A percentile compares a stretch with the other conserved stretches of the same genome.
phyloP scores from a whole-genome alignment of 345 rosid genomes.

The Rubroshorea leprosula region DNA sequence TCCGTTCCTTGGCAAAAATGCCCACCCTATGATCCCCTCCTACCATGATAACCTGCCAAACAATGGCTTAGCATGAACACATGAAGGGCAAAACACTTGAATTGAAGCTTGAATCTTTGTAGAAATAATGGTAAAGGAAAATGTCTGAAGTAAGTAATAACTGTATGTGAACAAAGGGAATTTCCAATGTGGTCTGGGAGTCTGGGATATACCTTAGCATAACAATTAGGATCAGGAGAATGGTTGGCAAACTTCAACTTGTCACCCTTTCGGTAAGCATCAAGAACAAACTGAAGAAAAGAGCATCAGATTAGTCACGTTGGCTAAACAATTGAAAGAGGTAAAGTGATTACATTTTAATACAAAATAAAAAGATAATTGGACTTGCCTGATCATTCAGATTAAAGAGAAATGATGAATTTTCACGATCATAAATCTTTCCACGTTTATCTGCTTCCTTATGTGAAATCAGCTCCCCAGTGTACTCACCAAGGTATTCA shows the following conservation, averaged over 20 bases:
- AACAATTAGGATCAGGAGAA: constrained; percentile 96
- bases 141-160: too few relatives aligned
- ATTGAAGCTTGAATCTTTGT: background rate
- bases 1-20: constrained; percentile 92
- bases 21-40: constrained; percentile 97
- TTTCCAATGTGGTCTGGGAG: background rate
- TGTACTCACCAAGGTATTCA: constrained; percentile 96
- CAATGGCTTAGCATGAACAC: background rate
- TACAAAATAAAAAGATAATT: constrained; percentile 1
- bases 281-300: constrained; percentile 83
- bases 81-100: background rate
- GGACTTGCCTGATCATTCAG: constrained; percentile 85
- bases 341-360: background rate
- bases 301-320: constrained; percentile 7
- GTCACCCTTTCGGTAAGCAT: constrained; percentile 98
- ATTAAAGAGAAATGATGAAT: constrained; percentile 96
- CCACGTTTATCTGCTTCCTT: constrained; percentile 99
- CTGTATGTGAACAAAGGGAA: too few relatives aligned
- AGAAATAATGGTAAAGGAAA: background rate
- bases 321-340: background rate
- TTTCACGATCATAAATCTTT: constrained; percentile 97
- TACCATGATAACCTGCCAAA: constrained; percentile 82
- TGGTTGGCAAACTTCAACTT: constrained; percentile 96
- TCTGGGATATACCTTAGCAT: constrained; percentile 65
- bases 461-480: constrained; percentile 97